These are phyloP conservation scores for Kazachstania africana DNA, from an alignment of 805 yeast species.

Conservation along the genomic window DNA sequence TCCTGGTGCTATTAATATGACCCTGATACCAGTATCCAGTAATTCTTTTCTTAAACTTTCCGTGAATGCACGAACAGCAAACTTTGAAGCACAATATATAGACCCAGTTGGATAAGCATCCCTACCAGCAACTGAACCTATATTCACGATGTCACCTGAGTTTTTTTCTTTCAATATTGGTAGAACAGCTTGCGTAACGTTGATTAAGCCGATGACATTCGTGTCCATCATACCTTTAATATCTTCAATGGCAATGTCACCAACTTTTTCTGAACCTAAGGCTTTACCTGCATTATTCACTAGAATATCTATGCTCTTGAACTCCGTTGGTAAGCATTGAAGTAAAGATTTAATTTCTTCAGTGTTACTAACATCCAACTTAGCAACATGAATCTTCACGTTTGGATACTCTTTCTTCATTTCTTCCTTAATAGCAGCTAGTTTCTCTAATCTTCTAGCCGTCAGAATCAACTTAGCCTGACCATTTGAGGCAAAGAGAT, in stretches of 20 bases:
- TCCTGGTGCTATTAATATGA: slow-evolving; percentile 59
- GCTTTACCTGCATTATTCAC: slow-evolving; percentile 76
- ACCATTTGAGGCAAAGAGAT: slow-evolving; percentile 68
- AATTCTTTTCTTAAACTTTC: slow-evolving; percentile 65
- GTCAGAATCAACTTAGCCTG: slow-evolving; percentile 57
- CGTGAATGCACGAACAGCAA: slow-evolving; percentile 60
- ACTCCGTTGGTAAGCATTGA: slow-evolving; percentile 42
- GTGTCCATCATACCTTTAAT: slow-evolving; percentile 70
- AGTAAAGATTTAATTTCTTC: slow-evolving; percentile 43
- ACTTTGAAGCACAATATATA: slow-evolving; percentile 66
- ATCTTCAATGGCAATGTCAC: slow-evolving; percentile 51
- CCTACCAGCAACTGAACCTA: slow-evolving; percentile 72
- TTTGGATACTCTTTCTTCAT: slow-evolving; percentile 37
- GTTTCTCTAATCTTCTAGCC: slow-evolving; percentile 64
- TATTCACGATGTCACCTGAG: slow-evolving; percentile 59
- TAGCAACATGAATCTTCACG: slow-evolving; percentile 33
- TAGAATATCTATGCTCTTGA: slow-evolving; percentile 53
- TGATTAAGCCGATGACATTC: slow-evolving; percentile 77
- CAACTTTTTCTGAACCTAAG: slow-evolving; percentile 66
- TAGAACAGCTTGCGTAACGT: slow-evolving; percentile 69
- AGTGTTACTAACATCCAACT: slow-evolving; percentile 47
- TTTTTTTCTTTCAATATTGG: slow-evolving; percentile 60
- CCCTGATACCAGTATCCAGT: slow-evolving; percentile 55
- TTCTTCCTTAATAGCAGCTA: slow-evolving; percentile 37
- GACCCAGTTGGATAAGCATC: slow-evolving; percentile 74